Base-by-base conservation (phyloP, 2,329 filamentous ascomycete genomes). In the Aspergillus terreus region DNA sequence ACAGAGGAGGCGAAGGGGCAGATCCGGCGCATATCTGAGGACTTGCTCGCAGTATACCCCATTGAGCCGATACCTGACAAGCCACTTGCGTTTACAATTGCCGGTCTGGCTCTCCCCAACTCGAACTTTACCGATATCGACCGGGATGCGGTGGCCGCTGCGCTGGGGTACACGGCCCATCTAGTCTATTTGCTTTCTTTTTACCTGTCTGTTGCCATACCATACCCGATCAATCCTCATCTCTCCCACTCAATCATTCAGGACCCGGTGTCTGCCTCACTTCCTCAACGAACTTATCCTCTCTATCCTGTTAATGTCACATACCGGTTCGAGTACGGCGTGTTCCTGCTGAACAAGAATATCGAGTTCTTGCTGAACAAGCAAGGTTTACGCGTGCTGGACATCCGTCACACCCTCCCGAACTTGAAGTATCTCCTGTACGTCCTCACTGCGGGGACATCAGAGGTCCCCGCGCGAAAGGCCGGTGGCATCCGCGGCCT, bases 291-390 rank as follows among this genome's bases (percentile, higher is more conserved):
- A 48, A 85, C 84, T 5, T 99, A 95, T 62, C 94, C 94, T 0
- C 79, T 99, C 0, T 92, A 92, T 70, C 71, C 88, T 74, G 80
- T 82, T 64, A 81, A 82, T 2, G 83, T 90, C 0, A 84, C 91
- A 43, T 97, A 92, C 74, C 85, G 92, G 2, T 97, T 97, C 70
- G 92, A 97, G 63, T 99, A 97, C 68, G 94, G 80, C 10, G 94
- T 96, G 66, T 99, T 97, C 63, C 76, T 97, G n/a, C 80, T 99
- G 12, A 97, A 97, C 75, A 96, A 97, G 72, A 78, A 97, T 65
- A 92, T 99, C 50, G 92, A 97, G 60, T 77, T 85, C 44, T 67
- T 87, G 10, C 75, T 83, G 61, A 81, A 78, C 53, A 73, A 76
- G 1, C 85, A 91, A 58, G 87, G 87, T 0, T 76, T 96, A 11